Evolutionary conservation across 202 grass and related monocot genomes (phyloP).

Genomic region (Eragrostis tef): DNA sequence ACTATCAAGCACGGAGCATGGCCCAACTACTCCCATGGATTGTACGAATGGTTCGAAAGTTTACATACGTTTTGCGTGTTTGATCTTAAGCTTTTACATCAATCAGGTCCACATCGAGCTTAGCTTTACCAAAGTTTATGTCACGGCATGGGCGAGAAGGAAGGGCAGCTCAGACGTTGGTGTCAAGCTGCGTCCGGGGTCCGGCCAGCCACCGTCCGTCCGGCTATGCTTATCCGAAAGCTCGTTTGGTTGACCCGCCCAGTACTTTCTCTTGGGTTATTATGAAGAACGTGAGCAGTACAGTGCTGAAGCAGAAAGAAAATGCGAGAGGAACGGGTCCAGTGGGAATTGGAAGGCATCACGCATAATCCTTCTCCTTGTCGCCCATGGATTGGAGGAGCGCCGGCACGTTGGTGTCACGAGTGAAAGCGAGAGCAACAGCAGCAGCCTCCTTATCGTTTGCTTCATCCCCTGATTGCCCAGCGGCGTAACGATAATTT

Average conservation of each 20-base stretch:
- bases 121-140: background rate
- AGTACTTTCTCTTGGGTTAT: too few species aligned
- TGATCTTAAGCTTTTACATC: background rate
- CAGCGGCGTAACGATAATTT: background rate
- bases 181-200: constrained; percentile 16
- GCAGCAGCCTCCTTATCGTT: background rate
- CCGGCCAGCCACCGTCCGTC: background rate
- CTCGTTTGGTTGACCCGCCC: constrained; percentile 21
- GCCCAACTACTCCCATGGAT: background rate
- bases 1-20: background rate
- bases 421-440: background rate
- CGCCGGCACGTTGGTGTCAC: background rate
- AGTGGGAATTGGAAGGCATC: background rate
- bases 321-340: background rate
- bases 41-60: background rate
- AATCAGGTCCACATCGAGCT: background rate
- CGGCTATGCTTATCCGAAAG: constrained; percentile 24
- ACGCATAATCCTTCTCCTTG: background rate
- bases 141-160: background rate
- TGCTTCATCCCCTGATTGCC: background rate
- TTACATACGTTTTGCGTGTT: background rate
- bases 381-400: background rate
- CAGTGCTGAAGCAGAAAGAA: background rate
- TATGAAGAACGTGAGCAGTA: background rate
- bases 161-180: constrained; percentile 20